Evolutionary conservation across 306 rosid genomes (phyloP).

Genomic region (Senna siamea): DNA sequence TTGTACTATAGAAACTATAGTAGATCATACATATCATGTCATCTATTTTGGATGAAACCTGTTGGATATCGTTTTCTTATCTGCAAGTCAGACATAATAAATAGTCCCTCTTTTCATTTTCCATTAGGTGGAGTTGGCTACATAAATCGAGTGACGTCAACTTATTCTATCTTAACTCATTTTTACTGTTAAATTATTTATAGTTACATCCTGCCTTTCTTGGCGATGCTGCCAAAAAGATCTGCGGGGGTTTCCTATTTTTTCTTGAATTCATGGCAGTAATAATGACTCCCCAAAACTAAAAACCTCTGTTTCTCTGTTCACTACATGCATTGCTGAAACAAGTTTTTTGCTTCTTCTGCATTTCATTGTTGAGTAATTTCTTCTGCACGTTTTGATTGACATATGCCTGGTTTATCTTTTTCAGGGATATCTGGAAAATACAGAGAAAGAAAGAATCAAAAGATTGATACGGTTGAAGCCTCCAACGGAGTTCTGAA

Average conservation of each 20-base stretch:
- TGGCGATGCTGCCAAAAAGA: neutral
- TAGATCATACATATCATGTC: constrained; percentile 8
- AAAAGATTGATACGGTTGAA: constrained; percentile 83
- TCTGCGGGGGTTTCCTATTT: neutral
- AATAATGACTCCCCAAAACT: neutral
- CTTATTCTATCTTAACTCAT: no score
- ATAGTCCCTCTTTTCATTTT: no score
- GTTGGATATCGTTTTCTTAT: constrained; percentile 24
- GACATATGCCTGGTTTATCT: constrained; percentile 30
- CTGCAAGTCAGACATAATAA: no score
- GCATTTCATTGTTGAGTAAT: neutral
- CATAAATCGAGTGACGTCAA: no score
- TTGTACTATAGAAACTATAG: constrained; percentile 15
- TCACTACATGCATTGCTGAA: neutral
- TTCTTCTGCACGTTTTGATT: constrained; percentile 34
- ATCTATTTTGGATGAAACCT: constrained; percentile 28
- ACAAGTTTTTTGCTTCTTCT: constrained; percentile 4
- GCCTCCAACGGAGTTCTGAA: constrained; percentile 84
- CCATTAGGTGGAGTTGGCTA: no score
- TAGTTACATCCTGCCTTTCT: constrained; percentile 8
- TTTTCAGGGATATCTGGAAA: constrained; percentile 84
- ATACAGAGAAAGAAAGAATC: constrained; percentile 88
- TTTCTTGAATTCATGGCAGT: constrained; percentile 1
- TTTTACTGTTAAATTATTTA: no score
- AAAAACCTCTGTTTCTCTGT: neutral